Conservation (phyloP, 2,329 filamentous ascomycete genomes). For the Aspergillus udagawae region DNA sequence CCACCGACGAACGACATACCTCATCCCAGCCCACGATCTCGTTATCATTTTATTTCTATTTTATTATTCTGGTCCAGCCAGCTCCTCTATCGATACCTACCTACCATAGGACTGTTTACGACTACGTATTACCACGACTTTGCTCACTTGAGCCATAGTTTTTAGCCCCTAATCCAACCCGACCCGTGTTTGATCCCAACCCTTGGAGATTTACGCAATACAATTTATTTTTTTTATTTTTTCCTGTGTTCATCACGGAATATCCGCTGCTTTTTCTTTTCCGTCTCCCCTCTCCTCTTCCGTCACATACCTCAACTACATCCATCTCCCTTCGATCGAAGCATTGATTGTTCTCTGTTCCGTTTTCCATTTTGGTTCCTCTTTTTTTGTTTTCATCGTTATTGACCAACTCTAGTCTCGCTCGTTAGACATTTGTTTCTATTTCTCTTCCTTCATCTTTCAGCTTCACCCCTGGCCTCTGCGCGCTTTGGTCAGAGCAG, state of each 20-base stretch:
- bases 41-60: constrained; percentile 3
- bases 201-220: neutral
- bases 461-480: constrained; percentile 38
- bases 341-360: neutral
- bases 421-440: constrained; percentile 15
- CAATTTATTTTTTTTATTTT: neutral
- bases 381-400: constrained; percentile 5
- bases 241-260: neutral
- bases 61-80: neutral
- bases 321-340: constrained; percentile 3
- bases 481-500: constrained; percentile 41
- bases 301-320: constrained; percentile 4
- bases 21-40: constrained; percentile 11
- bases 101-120: neutral
- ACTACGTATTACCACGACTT: neutral
- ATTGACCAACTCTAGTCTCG: constrained; percentile 24
- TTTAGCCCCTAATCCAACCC: neutral
- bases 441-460: constrained; percentile 14
- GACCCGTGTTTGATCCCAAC: neutral
- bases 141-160: neutral
- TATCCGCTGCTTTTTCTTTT: constrained; percentile 1
- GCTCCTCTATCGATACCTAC: neutral
- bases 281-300: neutral
- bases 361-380: constrained; percentile 2
- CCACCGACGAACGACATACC: constrained; percentile 10